Conservation (phyloP, 2,329 filamentous ascomycete genomes). For the Colletotrichum australisinense region DNA sequence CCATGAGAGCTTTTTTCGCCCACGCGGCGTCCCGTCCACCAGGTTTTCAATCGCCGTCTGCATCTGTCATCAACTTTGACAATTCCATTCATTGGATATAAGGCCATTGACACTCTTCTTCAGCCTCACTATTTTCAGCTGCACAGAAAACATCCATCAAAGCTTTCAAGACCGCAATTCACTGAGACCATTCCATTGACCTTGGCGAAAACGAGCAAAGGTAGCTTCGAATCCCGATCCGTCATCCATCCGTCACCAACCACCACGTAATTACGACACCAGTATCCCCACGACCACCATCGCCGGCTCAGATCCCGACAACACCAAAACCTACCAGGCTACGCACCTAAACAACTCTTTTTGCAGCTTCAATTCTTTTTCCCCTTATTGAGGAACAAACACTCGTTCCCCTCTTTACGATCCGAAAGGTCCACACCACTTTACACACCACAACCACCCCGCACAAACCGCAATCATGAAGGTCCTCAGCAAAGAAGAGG, state of each 20-base stretch:
- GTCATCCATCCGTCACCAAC: constrained; percentile 30
- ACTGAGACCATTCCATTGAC: neutral
- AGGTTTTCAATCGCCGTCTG: constrained; percentile 32
- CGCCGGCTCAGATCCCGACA: constrained; percentile 16
- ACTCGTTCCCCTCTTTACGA: neutral
- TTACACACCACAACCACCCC: neutral
- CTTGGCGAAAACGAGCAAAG: neutral
- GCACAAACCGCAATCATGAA: constrained; percentile 75
- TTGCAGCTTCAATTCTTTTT: constrained; percentile 13
- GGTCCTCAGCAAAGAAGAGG: constrained; percentile 94
- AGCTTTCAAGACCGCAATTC: neutral
- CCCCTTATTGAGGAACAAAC: neutral
- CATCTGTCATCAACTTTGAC: constrained; percentile 4
- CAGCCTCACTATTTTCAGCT: neutral
- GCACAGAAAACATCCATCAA: neutral
- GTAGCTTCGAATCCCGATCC: constrained; percentile 6
- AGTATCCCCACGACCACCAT: constrained; percentile 14
- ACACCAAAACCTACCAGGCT: constrained; percentile 7
- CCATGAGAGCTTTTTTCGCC: constrained; percentile 21
- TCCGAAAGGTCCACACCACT: neutral
- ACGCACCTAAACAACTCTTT: neutral
- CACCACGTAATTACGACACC: constrained; percentile 28
- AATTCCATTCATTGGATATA: constrained; percentile 16
- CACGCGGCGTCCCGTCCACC: constrained; percentile 9
- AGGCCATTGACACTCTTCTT: constrained; percentile 2